phyloP scores from a whole-genome alignment of 208 protist genomes.

The Wallacemonas sp. region DNA sequence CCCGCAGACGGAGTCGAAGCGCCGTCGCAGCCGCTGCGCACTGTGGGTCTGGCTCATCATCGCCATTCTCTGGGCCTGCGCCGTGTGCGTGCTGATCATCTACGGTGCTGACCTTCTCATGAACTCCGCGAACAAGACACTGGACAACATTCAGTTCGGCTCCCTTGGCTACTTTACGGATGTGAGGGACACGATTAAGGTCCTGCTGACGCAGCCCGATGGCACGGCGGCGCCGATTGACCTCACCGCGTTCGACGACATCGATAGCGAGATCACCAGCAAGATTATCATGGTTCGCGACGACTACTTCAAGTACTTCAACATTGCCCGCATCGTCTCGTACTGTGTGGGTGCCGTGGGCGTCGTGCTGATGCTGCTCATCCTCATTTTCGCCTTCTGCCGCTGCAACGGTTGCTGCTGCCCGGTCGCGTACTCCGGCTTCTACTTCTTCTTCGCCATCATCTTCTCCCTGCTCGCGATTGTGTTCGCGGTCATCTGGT shows the following conservation, averaged over 20 bases:
- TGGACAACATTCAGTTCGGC: slow-evolving; percentile 35
- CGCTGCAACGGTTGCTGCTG: slow-evolving; percentile 43
- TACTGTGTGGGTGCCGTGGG: slow-evolving; percentile 55
- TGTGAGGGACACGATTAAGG: slow-evolving; percentile 32
- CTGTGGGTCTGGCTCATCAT: slow-evolving; percentile 77
- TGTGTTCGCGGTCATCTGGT: slow-evolving; percentile 57
- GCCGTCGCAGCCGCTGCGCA: slow-evolving; percentile 36
- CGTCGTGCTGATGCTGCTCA: slow-evolving; percentile 57
- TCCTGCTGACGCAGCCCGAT: slow-evolving; percentile 39
- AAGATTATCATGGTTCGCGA: slow-evolving; percentile 30
- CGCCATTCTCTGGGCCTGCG: slow-evolving; percentile 46
- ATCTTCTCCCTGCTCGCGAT: slow-evolving; percentile 60
- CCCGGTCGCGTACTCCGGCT: slow-evolving; percentile 34
- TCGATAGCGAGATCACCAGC: slow-evolving; percentile 27
- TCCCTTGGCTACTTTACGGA: slow-evolving; percentile 54
- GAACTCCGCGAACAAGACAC: slow-evolving; percentile 23
- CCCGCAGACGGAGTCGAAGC: slow-evolving; percentile 30
- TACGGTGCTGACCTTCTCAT: slow-evolving; percentile 48
- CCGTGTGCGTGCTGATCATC: slow-evolving; percentile 60
- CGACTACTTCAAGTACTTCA: slow-evolving; percentile 74
- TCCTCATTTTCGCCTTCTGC: slow-evolving; percentile 58
- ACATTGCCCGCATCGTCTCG: slow-evolving; percentile 48
- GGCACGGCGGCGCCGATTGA: slow-evolving; percentile 23
- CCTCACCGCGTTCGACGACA: slow-evolving; percentile 42
- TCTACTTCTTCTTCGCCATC: slow-evolving; percentile 72